Conservation (phyloP, 2,329 filamentous ascomycete genomes). For the Alternaria metachromatica region DNA sequence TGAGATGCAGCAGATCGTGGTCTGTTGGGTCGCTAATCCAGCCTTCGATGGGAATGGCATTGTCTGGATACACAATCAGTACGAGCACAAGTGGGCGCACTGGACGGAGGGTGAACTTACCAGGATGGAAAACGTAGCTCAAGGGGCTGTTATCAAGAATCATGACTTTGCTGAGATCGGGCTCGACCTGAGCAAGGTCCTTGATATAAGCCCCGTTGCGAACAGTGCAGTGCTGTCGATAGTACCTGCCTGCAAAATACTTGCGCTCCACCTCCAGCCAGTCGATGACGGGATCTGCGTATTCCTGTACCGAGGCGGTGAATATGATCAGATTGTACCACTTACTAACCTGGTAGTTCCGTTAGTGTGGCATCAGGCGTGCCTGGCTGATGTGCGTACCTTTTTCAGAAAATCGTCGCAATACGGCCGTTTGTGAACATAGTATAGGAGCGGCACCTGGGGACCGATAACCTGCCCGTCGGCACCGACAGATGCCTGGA, state of each 20-base stretch:
- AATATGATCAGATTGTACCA: conserved; percentile 99
- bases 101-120: conserved; percentile 58
- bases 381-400: conserved; percentile 53
- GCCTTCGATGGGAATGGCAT: conserved; percentile 97
- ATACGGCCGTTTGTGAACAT: conserved; percentile 96
- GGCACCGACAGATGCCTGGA: conserved; percentile 74
- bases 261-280: conserved; percentile 97
- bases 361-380: conserved; percentile 23
- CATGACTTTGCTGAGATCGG: conserved; percentile 97
- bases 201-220: conserved; percentile 98
- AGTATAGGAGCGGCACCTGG: conserved; percentile 96
- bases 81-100: conserved; percentile 1
- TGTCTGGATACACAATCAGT: conserved; percentile 67
- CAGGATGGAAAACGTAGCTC: conserved; percentile 98
- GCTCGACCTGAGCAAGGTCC: conserved; percentile 93
- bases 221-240: conserved; percentile 95
- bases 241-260: conserved; percentile 92
- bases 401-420: conserved; percentile 96
- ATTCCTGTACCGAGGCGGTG: conserved; percentile 97
- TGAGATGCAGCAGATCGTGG: conserved; percentile 89
- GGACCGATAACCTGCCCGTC: conserved; percentile 75
- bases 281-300: conserved; percentile 97
- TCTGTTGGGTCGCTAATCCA: conserved; percentile 99
- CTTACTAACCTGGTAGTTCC: conserved; percentile 73
- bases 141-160: conserved; percentile 98